These are phyloP conservation scores for Rhizophagus prolifer DNA, from an alignment of 192 early-diverging fungal species.

Conservation along the genomic window DNA sequence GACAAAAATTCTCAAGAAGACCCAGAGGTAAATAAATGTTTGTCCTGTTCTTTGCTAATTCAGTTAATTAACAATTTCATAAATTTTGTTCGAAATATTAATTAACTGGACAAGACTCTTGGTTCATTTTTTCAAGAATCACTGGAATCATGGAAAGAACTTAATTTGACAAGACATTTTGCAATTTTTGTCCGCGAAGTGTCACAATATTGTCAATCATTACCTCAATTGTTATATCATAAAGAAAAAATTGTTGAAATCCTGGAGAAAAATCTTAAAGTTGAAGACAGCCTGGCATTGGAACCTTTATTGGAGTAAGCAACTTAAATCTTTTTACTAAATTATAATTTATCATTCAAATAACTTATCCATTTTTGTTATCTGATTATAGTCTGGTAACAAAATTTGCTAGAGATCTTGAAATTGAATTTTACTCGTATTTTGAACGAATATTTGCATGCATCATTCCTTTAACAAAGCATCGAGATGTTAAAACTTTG, in stretches of 20 bases:
- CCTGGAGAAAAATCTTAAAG: constrained; percentile 64
- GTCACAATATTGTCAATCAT: constrained; percentile 60
- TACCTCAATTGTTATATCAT: constrained; percentile 90
- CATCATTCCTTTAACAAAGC: constrained; percentile 67
- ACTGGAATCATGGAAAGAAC: constrained; percentile 80
- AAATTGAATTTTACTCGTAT: constrained; percentile 84
- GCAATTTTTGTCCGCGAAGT: constrained; percentile 69
- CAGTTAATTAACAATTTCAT: background rate
- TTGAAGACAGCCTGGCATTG: constrained; percentile 64
- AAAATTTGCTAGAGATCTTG: constrained; percentile 88
- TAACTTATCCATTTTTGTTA: background rate
- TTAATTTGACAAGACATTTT: constrained; percentile 88
- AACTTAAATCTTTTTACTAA: background rate
- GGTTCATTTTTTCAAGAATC: constrained; percentile 85
- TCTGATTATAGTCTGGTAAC: constrained; percentile 60
- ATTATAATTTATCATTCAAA: background rate
- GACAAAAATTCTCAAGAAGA: constrained; percentile 51
- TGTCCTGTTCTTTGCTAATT: background rate
- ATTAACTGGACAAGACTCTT: constrained; percentile 39
- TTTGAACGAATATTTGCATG: constrained; percentile 64
- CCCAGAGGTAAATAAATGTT: constrained; percentile 40
- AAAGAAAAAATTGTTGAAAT: constrained; percentile 72
- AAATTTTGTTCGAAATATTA: background rate
- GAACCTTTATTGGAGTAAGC: constrained; percentile 83
- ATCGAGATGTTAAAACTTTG: constrained; percentile 68